Evolutionary conservation across 2,329 filamentous ascomycete genomes (phyloP).

Genomic region (Neurospora sp.): DNA sequence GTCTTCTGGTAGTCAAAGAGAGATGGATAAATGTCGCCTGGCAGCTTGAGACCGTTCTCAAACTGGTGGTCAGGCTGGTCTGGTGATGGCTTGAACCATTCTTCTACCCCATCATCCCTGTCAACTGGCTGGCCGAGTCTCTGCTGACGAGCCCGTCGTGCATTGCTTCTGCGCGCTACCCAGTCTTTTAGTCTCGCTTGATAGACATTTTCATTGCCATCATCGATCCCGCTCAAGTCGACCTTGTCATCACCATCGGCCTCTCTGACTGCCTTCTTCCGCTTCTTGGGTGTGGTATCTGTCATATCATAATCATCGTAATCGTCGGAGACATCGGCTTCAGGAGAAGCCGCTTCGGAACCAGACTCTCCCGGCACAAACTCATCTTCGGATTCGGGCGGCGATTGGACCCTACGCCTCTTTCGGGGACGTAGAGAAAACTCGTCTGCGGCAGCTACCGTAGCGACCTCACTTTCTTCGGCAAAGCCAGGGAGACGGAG

Average conservation of each 20-base stretch:
- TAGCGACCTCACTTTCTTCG: constrained; percentile 32
- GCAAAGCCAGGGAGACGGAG: constrained; percentile 65
- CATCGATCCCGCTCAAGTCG: constrained; percentile 58
- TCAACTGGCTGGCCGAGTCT: constrained; percentile 25
- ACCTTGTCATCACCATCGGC: constrained; percentile 29
- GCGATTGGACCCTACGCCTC: constrained; percentile 34
- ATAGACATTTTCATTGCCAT: constrained; percentile 79
- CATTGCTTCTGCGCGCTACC: constrained; percentile 44
- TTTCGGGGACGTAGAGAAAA: constrained; percentile 51
- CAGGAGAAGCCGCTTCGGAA: constrained; percentile 20
- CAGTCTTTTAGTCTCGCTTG: constrained; percentile 65
- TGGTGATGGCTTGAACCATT: constrained; percentile 84
- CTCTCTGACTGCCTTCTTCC: constrained; percentile 28
- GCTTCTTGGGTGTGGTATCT: constrained; percentile 26
- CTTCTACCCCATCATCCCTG: constrained; percentile 43
- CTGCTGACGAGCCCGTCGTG: constrained; percentile 27
- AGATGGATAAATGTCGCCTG: constrained; percentile 85
- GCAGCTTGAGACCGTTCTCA: constrained; percentile 66
- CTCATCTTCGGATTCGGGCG: constrained; percentile 32
- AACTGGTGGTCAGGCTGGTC: constrained; percentile 67
- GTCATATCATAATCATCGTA: constrained; percentile 30
- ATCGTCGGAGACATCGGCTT: constrained; percentile 24
- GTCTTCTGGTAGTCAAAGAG: constrained; percentile 97
- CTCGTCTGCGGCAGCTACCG: constrained; percentile 34
- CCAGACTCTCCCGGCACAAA: constrained; percentile 24